A percentile compares a stretch with the other conserved stretches of the same genome.
phyloP scores from a whole-genome alignment of 768 basidiomycete genomes.

The Tulasnella sp. region DNA sequence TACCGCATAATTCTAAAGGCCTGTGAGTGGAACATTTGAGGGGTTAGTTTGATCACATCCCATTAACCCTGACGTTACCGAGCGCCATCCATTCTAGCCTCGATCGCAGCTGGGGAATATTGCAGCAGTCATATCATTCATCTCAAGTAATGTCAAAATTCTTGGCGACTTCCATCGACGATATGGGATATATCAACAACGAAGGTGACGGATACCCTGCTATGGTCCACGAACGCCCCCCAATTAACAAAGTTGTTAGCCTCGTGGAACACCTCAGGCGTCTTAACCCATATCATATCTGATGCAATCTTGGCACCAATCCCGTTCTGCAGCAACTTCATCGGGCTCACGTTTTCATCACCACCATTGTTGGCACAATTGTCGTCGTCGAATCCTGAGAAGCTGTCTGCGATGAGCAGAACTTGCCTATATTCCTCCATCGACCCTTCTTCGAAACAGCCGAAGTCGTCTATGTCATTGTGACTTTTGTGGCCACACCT shows the following conservation, averaged over 20 bases:
- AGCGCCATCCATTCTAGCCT: too few species aligned
- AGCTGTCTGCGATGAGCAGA: not conserved
- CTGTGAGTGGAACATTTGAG: too few species aligned
- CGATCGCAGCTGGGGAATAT: too few species aligned
- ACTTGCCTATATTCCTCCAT: not conserved
- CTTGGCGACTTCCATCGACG: not conserved
- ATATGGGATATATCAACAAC: not conserved
- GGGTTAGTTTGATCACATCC: too few species aligned
- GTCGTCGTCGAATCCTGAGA: not conserved
- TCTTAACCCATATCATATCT: constrained; percentile 6
- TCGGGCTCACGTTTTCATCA: not conserved
- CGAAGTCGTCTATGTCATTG: not conserved
- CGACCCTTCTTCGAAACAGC: too few species aligned
- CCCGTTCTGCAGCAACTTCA: not conserved
- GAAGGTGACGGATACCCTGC: not conserved
- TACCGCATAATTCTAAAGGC: too few species aligned
- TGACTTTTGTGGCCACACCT: too few species aligned
- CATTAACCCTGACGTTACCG: too few species aligned
- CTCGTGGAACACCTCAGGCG: not conserved
- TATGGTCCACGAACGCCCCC: not conserved
- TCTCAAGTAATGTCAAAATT: too few species aligned
- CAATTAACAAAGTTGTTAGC: not conserved
- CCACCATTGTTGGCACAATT: not conserved
- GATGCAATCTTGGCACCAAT: not conserved
- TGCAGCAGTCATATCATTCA: too few species aligned